Evolutionary conservation across 495 filamentous ascomycete genomes (phyloP).

Genomic region (Aeminium ludgeri): DNA sequence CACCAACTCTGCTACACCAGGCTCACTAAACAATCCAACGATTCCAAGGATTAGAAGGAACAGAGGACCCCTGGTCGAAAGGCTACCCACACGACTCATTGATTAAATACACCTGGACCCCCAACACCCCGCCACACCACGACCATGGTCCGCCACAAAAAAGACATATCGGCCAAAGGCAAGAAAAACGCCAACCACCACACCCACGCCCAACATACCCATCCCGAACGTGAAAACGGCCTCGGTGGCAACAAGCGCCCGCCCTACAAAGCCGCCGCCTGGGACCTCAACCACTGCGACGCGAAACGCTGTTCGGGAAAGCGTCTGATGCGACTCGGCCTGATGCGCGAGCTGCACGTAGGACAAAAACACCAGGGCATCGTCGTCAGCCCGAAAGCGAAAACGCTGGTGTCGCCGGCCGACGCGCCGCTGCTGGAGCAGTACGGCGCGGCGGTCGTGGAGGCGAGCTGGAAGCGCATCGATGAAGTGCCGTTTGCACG

Average conservation of each 20-base stretch:
- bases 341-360: slow-evolving; percentile 85
- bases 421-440: slow-evolving; percentile 67
- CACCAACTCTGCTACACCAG: no score
- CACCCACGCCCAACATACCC: slow-evolving; percentile 29
- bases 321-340: slow-evolving; percentile 69
- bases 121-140: not conserved
- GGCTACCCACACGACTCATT: no score
- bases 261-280: slow-evolving; percentile 81
- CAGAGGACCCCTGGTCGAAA: no score
- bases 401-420: slow-evolving; percentile 60
- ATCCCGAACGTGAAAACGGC: slow-evolving; percentile 18
- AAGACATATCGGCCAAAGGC: slow-evolving; percentile 62
- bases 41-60: no score
- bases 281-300: slow-evolving; percentile 95
- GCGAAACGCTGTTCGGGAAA: slow-evolving; percentile 95
- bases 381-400: slow-evolving; percentile 85
- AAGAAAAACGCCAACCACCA: slow-evolving; percentile 18
- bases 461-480: slow-evolving; percentile 90
- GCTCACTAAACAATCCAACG: no score
- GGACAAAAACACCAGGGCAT: slow-evolving; percentile 83
- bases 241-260: slow-evolving; percentile 29
- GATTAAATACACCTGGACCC: no score
- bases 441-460: slow-evolving; percentile 86
- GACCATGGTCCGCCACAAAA: slow-evolving; percentile 82
- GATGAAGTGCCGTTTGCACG: slow-evolving; percentile 78